These are phyloP conservation scores for Metschnikowia chrysomelidarum DNA, from an alignment of 805 yeast species.

Conservation along the genomic window DNA sequence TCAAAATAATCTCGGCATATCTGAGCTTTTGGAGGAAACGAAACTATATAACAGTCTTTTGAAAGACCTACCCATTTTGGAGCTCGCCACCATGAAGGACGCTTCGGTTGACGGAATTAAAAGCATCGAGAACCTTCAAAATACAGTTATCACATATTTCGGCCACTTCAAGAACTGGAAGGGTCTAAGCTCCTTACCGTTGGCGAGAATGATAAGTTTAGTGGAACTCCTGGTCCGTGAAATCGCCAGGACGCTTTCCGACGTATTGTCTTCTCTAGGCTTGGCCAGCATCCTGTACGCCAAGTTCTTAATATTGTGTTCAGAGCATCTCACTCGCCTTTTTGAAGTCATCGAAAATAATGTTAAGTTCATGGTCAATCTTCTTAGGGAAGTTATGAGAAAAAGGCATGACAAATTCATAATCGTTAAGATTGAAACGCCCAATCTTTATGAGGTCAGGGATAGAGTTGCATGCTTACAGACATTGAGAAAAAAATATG, in stretches of 20 bases:
- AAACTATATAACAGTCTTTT: slow-evolving; percentile 59
- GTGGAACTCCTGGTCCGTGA: slow-evolving; percentile 65
- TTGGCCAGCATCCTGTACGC: slow-evolving; percentile 44
- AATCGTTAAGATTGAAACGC: slow-evolving; percentile 56
- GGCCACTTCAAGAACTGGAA: slow-evolving; percentile 63
- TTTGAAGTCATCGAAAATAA: slow-evolving; percentile 58
- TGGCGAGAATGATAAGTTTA: slow-evolving; percentile 59
- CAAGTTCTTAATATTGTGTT: slow-evolving; percentile 34
- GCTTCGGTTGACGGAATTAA: slow-evolving; percentile 5
- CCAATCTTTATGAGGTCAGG: slow-evolving; percentile 30
- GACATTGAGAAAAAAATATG: slow-evolving; percentile 52
- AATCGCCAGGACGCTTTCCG: slow-evolving; percentile 43
- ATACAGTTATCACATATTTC: slow-evolving; percentile 49
- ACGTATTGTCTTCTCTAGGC: slow-evolving; percentile 34
- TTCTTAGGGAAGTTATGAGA: slow-evolving; percentile 73
- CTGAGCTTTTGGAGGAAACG: slow-evolving; percentile 50
- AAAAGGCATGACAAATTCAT: slow-evolving; percentile 70
- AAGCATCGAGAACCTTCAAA: slow-evolving; percentile 43
- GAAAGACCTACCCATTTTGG: slow-evolving; percentile 67
- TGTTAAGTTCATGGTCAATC: slow-evolving; percentile 58
- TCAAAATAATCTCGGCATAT: slow-evolving; percentile 66
- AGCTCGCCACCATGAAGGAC: slow-evolving; percentile 33
- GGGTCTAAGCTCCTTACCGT: slow-evolving; percentile 54
- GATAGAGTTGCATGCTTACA: slow-evolving; percentile 44
- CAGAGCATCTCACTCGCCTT: slow-evolving; percentile 25